Conservation (phyloP, 2,329 filamentous ascomycete species). For the Monilinia vaccinii-corymbosi region DNA sequence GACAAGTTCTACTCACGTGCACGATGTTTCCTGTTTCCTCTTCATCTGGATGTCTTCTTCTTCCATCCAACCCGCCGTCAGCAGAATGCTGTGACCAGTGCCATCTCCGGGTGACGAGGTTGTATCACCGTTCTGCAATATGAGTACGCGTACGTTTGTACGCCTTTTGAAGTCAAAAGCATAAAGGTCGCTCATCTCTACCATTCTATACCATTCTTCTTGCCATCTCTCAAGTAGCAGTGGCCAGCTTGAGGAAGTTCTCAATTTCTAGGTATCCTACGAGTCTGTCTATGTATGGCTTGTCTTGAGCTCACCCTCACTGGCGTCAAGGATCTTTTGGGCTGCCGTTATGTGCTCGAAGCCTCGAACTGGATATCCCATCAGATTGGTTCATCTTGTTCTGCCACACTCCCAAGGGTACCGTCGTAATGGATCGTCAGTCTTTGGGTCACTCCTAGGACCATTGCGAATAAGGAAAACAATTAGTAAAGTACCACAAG, state of each 20-base stretch:
- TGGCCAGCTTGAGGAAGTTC: neutral
- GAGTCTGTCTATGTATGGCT: neutral
- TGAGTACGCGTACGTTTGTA: neutral
- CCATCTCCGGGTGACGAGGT: neutral
- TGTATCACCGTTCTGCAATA: neutral
- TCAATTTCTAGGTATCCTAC: neutral
- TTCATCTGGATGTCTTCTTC: neutral
- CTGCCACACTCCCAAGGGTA: neutral
- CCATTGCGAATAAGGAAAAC: conserved; percentile 3
- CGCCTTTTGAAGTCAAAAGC: neutral
- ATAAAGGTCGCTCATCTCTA: neutral
- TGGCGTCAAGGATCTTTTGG: neutral
- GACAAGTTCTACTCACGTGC: no score
- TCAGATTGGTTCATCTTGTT: neutral
- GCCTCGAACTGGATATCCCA: neutral
- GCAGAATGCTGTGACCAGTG: neutral
- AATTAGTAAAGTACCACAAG: conserved; percentile 1
- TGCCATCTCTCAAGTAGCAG: neutral
- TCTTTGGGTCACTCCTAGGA: neutral
- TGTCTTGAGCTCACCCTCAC: neutral
- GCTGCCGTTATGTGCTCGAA: neutral
- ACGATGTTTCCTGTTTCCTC: no score
- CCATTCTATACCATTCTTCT: neutral
- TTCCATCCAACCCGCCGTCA: neutral
- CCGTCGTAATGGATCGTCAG: neutral